Evolutionary conservation across 371 early-diverging fungal species (phyloP).

Genomic region (Rhizopus arrhizus): DNA sequence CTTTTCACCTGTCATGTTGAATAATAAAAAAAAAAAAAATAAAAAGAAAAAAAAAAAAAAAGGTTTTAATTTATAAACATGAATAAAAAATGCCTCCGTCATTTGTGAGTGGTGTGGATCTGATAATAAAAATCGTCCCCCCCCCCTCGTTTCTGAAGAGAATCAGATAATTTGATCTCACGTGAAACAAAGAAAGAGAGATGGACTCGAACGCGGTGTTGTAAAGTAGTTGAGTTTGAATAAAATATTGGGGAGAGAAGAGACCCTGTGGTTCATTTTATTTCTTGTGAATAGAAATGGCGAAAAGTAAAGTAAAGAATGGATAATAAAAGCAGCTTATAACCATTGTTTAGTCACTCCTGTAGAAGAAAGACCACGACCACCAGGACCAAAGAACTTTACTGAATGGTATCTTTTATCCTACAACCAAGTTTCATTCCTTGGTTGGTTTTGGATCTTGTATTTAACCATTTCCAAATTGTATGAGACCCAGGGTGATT

Average conservation of each 20-base stretch:
- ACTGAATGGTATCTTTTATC: constrained; percentile 68
- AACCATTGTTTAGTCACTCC: too few species aligned
- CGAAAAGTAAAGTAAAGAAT: background rate
- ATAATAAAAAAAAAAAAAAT: background rate
- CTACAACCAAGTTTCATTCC: constrained; percentile 78
- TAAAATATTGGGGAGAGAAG: background rate
- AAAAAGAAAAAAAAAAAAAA: background rate
- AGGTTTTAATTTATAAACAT: background rate
- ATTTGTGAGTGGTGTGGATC: background rate
- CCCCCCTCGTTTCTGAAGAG: background rate
- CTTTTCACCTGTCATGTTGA: constrained; percentile 4
- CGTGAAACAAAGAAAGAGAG: background rate
- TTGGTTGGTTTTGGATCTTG: constrained; percentile 79
- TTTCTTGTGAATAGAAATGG: background rate
- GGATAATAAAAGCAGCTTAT: background rate
- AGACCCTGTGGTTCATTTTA: background rate
- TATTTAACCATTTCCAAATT: constrained; percentile 53
- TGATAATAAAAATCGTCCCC: background rate
- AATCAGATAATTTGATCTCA: background rate
- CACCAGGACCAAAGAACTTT: constrained; percentile 29
- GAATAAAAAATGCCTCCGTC: background rate
- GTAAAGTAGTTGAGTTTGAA: too few species aligned
- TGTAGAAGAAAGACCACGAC: background rate
- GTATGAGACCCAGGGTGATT: constrained; percentile 50
- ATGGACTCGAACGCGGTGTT: too few species aligned